These are phyloP conservation scores for Cordyceps javanica DNA, from an alignment of 2,329 filamentous ascomycete species.

Conservation along the genomic window DNA sequence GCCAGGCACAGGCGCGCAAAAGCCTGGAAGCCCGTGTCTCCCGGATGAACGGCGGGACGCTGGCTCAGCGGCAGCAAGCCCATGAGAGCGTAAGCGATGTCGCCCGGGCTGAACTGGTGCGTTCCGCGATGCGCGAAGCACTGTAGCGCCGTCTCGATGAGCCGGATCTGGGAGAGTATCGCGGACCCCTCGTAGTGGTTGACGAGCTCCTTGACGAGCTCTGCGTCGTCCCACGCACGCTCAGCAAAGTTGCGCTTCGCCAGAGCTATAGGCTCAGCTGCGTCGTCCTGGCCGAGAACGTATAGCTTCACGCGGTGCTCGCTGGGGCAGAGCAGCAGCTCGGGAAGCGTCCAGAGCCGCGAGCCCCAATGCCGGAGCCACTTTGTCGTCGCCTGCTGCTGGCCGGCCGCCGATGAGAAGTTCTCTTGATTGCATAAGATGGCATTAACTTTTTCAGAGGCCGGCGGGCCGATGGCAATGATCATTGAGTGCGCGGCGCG, in stretches of 20 bases:
- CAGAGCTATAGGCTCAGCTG: no score
- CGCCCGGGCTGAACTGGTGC: slow-evolving; percentile 29
- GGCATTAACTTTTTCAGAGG: slow-evolving; percentile 12
- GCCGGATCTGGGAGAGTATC: slow-evolving; percentile 33
- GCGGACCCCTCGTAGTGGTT: slow-evolving; percentile 39
- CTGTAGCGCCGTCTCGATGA: slow-evolving; percentile 24
- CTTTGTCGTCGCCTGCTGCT: slow-evolving; percentile 16
- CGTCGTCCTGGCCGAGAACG: slow-evolving; percentile 8
- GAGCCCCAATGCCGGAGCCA: slow-evolving; percentile 36
- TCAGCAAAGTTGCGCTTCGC: slow-evolving; percentile 35
- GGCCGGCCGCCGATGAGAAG: slow-evolving; percentile 19
- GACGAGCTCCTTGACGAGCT: slow-evolving; percentile 33
- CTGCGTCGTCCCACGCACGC: slow-evolving; percentile 33
- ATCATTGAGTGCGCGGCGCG: slow-evolving; percentile 34
- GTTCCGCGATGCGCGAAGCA: slow-evolving; percentile 35
- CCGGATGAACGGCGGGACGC: slow-evolving; percentile 30
- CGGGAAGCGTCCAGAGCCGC: slow-evolving; percentile 41
- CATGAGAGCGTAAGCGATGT: slow-evolving; percentile 41
- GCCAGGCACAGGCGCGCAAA: slow-evolving; percentile 40
- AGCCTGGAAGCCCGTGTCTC: slow-evolving; percentile 38
- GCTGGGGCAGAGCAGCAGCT: slow-evolving; percentile 22
- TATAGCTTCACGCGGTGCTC: slow-evolving; percentile 17
- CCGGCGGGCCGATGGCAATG: slow-evolving; percentile 30
- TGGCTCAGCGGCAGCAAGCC: slow-evolving; percentile 31
- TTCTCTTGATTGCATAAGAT: slow-evolving; percentile 16